A percentile compares a stretch with the other conserved stretches of the same genome.
phyloP scores from a whole-genome alignment of 306 rosid genomes.

The Lathyrus oleraceus region DNA sequence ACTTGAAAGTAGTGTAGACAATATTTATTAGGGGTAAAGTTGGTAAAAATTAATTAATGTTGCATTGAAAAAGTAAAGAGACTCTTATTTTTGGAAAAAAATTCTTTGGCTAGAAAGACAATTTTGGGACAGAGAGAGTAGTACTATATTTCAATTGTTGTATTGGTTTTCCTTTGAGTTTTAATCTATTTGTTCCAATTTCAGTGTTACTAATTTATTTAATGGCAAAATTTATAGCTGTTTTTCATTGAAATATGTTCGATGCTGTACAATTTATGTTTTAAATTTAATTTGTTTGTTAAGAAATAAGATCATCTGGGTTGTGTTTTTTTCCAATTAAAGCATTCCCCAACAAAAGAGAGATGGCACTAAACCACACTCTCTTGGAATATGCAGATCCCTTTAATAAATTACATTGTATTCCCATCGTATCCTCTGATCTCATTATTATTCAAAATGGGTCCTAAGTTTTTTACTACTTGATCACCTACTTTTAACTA shows the following conservation, averaged over 20 bases:
- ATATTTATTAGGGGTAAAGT: too few species aligned
- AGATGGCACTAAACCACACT: background rate
- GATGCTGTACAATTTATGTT: background rate
- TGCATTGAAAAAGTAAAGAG: too few species aligned
- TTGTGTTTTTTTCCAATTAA: background rate
- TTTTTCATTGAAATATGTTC: constrained; percentile 18
- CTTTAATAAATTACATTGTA: constrained; percentile 10
- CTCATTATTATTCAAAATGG: background rate
- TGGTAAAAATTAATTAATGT: too few species aligned
- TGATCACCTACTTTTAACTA: constrained; percentile 8
- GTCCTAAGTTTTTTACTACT: constrained; percentile 3
- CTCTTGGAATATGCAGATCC: constrained; percentile 19
- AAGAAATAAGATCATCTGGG: background rate
- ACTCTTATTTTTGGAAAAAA: too few species aligned
- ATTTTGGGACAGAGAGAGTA: too few species aligned
- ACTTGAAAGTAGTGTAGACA: too few species aligned
- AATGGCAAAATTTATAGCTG: background rate
- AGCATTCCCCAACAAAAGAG: background rate
- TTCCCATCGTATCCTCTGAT: constrained; percentile 12
- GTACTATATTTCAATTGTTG: background rate
- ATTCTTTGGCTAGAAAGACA: too few species aligned
- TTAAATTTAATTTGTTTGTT: background rate
- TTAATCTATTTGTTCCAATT: background rate
- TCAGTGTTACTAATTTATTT: background rate
- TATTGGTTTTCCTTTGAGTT: background rate